phyloP scores from a whole-genome alignment of 2,329 filamentous ascomycete species.

The Paraconiothyrium sp. region DNA sequence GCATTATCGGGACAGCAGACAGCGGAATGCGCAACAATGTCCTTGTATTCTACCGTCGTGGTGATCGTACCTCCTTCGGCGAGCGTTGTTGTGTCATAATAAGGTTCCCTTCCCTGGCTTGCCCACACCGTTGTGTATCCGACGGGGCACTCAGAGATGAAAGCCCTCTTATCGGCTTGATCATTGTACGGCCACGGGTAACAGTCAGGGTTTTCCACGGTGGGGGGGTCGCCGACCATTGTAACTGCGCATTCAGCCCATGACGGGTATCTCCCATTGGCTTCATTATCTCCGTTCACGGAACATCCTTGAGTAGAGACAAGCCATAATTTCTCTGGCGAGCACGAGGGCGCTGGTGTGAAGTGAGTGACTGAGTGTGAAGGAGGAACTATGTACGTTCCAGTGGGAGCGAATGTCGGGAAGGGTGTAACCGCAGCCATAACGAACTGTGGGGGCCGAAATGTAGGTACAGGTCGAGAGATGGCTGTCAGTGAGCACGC shows the following conservation, averaged over 20 bases:
- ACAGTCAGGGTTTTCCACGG: neutral
- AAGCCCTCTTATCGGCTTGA: neutral
- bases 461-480: neutral
- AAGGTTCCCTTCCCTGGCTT: neutral
- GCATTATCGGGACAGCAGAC: slow-evolving; percentile 7
- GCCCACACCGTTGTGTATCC: neutral
- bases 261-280: neutral
- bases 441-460: neutral
- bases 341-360: slow-evolving; percentile 3
- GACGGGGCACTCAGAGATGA: slow-evolving; percentile 6
- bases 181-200: neutral
- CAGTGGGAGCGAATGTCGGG: slow-evolving; percentile 2
- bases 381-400: neutral
- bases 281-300: neutral
- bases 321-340: slow-evolving; percentile 2
- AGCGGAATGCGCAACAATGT: neutral
- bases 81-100: neutral
- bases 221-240: neutral
- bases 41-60: neutral
- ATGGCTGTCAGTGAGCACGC: neutral
- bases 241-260: slow-evolving; percentile 10
- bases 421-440: slow-evolving; percentile 2
- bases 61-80: neutral
- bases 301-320: slow-evolving; percentile 2
- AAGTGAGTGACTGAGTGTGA: slow-evolving; percentile 7